A percentile compares a stretch with the other conserved stretches of the same genome.
Conservation (phyloP, 176 grass and related monocot species). For the Paspalum notatum region DNA sequence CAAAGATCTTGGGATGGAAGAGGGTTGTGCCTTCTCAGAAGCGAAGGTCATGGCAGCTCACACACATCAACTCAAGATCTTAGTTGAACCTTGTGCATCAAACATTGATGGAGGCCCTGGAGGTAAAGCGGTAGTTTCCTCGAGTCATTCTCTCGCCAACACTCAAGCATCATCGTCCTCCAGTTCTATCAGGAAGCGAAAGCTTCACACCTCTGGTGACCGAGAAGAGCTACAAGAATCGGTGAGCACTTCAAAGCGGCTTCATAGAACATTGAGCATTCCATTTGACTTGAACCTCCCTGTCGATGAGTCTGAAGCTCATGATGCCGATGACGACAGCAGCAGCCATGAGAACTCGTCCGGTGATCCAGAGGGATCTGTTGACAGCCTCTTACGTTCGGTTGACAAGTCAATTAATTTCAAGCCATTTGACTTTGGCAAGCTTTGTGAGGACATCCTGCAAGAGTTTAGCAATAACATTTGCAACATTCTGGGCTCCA, state of each 20-base stretch:
- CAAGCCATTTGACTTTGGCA: constrained; percentile 58
- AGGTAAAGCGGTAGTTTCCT: constrained; percentile 37
- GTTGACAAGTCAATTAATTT: constrained; percentile 47
- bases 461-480: constrained; percentile 51
- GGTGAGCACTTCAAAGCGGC: constrained; percentile 44
- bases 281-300: constrained; percentile 84
- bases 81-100: constrained; percentile 29
- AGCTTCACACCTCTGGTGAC: constrained; percentile 43
- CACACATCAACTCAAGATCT: constrained; percentile 69
- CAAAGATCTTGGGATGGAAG: constrained; percentile 41
- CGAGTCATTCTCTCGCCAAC: constrained; percentile 10
- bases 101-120: constrained; percentile 17
- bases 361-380: constrained; percentile 49
- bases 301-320: constrained; percentile 46
- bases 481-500: constrained; percentile 42
- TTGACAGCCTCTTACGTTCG: constrained; percentile 51
- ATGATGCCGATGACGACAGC: constrained; percentile 30
- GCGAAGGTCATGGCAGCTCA: constrained; percentile 58
- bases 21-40: constrained; percentile 57
- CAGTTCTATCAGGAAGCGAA: constrained; percentile 52
- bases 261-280: constrained; percentile 44
- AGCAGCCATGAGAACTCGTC: constrained; percentile 43
- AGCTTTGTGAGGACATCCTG: constrained; percentile 54
- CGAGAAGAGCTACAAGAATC: constrained; percentile 41
- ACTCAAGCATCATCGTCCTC: constrained; percentile 37